Percentiles rank a stretch among this genome's conserved stretches.
Evolutionary conservation across 352 stramenopile genomes (phyloP).

Genomic region (Pythium inflatum): DNA sequence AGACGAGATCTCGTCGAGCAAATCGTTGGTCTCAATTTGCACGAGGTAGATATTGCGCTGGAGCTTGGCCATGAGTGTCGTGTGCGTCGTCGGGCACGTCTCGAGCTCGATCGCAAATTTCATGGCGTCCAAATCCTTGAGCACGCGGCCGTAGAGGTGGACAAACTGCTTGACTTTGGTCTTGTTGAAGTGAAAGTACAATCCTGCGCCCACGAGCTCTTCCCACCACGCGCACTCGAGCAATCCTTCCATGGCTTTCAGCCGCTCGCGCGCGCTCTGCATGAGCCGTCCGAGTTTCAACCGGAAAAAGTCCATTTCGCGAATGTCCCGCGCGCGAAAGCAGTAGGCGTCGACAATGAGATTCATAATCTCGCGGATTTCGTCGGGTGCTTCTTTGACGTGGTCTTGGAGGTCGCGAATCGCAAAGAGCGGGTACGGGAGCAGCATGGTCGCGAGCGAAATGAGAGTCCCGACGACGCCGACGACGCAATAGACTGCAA

Average conservation of each 20-base stretch:
- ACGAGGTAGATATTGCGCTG: conserved; percentile 73
- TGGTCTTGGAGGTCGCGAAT: conserved; percentile 56
- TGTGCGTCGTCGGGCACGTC: conserved; percentile 64
- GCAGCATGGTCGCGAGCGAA: conserved; percentile 53
- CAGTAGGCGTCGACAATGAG: conserved; percentile 84
- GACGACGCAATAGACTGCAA: conserved; percentile 70
- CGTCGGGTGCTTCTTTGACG: conserved; percentile 52
- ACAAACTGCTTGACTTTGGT: conserved; percentile 72
- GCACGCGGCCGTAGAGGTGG: conserved; percentile 55
- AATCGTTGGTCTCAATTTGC: conserved; percentile 63
- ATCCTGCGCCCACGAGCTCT: conserved; percentile 58
- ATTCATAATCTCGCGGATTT: conserved; percentile 77
- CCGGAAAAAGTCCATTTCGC: conserved; percentile 77
- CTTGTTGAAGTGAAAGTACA: conserved; percentile 72
- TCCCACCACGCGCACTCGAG: conserved; percentile 79
- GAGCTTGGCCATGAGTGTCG: conserved; percentile 62
- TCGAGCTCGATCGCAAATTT: conserved; percentile 75
- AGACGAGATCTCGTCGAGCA: conserved; percentile 67
- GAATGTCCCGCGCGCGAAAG: conserved; percentile 72
- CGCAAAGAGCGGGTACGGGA: conserved; percentile 73
- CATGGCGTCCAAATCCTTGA: conserved; percentile 71
- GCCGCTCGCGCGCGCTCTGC: conserved; percentile 33
- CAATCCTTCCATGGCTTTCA: conserved; percentile 55
- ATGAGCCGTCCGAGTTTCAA: conserved; percentile 58
- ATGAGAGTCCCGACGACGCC: conserved; percentile 68